Evolutionary conservation across 805 yeast genomes (phyloP).

Genomic region (Groenewaldozyma salmanticensis): DNA sequence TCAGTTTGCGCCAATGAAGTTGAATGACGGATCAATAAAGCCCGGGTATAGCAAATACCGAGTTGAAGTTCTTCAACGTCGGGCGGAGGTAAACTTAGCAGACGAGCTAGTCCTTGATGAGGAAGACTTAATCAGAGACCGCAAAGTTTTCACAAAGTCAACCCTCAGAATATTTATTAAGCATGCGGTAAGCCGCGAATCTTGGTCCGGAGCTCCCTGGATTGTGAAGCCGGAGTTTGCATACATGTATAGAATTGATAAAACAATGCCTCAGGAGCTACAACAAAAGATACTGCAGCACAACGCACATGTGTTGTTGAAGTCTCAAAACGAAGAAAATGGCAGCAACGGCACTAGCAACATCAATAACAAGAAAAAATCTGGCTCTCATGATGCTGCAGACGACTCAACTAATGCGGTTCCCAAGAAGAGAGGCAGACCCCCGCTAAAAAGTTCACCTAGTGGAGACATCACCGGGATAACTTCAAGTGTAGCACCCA

Average conservation of each 20-base stretch:
- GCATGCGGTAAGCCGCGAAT: slow-evolving; percentile 63
- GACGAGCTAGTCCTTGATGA: slow-evolving; percentile 65
- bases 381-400: too few species aligned
- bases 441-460: not conserved
- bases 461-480: not conserved
- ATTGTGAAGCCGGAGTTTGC: slow-evolving; percentile 75
- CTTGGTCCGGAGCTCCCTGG: slow-evolving; percentile 94
- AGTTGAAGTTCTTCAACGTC: slow-evolving; percentile 39
- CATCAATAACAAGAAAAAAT: not conserved
- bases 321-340: not conserved
- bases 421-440: too few species aligned
- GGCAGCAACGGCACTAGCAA: not conserved
- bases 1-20: slow-evolving; percentile 38
- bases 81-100: slow-evolving; percentile 27
- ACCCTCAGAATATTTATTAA: slow-evolving; percentile 82
- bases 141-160: slow-evolving; percentile 83
- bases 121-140: slow-evolving; percentile 65
- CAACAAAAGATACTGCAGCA: not conserved
- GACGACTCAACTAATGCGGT: too few species aligned
- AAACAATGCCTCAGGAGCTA: slow-evolving; percentile 18
- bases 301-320: too few species aligned
- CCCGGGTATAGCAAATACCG: slow-evolving; percentile 56
- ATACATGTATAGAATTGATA: slow-evolving; percentile 48
- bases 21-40: slow-evolving; percentile 28
- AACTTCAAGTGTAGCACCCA: not conserved